phyloP scores from a whole-genome alignment of 2,329 filamentous ascomycete genomes.

The Diaporthe eres region DNA sequence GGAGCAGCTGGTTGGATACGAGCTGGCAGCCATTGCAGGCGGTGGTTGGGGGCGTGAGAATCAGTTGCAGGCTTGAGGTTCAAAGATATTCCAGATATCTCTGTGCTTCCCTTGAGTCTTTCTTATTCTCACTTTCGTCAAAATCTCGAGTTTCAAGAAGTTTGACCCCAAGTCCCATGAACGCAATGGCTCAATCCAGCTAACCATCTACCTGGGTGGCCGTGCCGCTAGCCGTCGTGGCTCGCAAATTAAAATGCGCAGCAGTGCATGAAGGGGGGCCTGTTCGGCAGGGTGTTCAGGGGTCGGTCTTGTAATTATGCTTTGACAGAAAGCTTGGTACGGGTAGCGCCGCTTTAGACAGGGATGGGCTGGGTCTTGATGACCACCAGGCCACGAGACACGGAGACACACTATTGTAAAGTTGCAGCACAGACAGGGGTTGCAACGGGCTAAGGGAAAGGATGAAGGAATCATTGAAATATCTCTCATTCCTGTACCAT shows the following conservation, averaged over 20 bases:
- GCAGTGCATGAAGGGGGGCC: not conserved
- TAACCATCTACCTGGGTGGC: too few relatives aligned
- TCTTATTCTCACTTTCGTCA: not conserved
- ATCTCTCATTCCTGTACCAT: not conserved
- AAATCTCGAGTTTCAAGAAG: too few relatives aligned
- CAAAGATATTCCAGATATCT: too few relatives aligned
- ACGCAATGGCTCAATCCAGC: too few relatives aligned
- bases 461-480: not conserved
- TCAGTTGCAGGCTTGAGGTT: not conserved
- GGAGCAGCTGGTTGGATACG: constrained; percentile 4
- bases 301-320: not conserved
- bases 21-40: not conserved
- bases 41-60: not conserved
- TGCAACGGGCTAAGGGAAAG: not conserved
- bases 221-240: not conserved
- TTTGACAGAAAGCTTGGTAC: constrained; percentile 30
- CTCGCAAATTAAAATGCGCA: not conserved
- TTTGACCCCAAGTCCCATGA: too few relatives aligned
- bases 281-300: not conserved
- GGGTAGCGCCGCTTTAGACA: constrained; percentile 10
- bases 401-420: not conserved
- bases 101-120: not conserved
- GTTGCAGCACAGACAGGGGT: constrained; percentile 26
- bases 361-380: not conserved
- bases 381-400: not conserved